Conservation (phyloP, 208 protist genomes). For the Acanthamoeba triangularis region DNA sequence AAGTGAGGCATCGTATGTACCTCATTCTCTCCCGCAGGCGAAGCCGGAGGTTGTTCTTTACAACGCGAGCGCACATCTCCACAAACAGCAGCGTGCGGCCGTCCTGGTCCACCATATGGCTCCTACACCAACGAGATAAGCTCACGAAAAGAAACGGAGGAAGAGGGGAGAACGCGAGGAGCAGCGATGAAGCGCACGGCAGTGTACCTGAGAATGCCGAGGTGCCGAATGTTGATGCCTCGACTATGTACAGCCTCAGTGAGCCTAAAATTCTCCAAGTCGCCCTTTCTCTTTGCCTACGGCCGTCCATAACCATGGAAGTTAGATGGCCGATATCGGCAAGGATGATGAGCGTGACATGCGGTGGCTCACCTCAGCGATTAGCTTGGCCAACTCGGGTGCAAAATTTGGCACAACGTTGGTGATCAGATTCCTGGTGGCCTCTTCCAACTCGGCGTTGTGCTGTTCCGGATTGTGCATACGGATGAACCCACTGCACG, state of each 20-base stretch:
- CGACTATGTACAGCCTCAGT: constrained; percentile 44
- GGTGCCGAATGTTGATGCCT: constrained; percentile 63
- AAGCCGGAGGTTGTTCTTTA: constrained; percentile 64
- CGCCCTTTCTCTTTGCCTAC: background rate
- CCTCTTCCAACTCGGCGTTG: constrained; percentile 41
- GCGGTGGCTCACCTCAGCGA: background rate
- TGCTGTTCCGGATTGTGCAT: constrained; percentile 16
- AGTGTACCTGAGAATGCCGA: constrained; percentile 45
- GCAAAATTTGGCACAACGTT: constrained; percentile 53
- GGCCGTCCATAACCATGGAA: background rate
- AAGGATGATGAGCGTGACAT: background rate
- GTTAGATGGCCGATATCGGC: background rate
- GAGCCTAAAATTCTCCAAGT: constrained; percentile 68
- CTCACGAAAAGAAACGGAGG: background rate
- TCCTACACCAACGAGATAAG: background rate
- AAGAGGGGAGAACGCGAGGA: background rate
- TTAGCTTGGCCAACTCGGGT: constrained; percentile 28
- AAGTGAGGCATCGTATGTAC: background rate
- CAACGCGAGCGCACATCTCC: constrained; percentile 57
- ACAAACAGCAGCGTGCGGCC: constrained; percentile 17
- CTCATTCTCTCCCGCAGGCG: constrained; percentile 41
- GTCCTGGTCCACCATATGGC: constrained; percentile 37
- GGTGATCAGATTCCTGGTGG: background rate
- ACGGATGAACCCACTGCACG: background rate
- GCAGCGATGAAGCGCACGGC: background rate